These are phyloP conservation scores for Flaveria bidentis DNA, from an alignment of 129 eudicot species.

Conservation along the genomic window DNA sequence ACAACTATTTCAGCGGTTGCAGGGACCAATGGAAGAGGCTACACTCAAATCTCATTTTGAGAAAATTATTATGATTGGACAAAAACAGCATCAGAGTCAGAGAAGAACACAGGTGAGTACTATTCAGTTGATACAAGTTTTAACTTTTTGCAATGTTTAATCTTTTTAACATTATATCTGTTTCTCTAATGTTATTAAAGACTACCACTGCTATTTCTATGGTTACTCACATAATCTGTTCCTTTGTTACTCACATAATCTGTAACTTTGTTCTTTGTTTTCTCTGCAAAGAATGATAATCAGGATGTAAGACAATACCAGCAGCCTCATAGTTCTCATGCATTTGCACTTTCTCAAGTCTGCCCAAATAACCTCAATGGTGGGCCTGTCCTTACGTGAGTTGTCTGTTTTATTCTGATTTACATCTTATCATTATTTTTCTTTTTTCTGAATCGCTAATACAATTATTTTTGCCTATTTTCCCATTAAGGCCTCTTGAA, in stretches of 20 bases:
- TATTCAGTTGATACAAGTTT: not conserved
- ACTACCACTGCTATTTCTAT: not conserved
- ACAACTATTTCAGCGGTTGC: slow-evolving; percentile 86
- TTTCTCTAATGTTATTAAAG: not conserved
- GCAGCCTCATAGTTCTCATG: slow-evolving; percentile 78
- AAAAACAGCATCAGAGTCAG: slow-evolving; percentile 55
- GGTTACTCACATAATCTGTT: slow-evolving; percentile 13
- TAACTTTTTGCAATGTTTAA: not conserved
- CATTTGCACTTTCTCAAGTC: slow-evolving; percentile 83
- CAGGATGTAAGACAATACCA: slow-evolving; percentile 75
- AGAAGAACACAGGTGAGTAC: slow-evolving; percentile 61
- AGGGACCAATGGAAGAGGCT: slow-evolving; percentile 95
- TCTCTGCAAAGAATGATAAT: slow-evolving; percentile 50
- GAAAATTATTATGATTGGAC: slow-evolving; percentile 64
- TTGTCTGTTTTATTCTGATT: slow-evolving; percentile 13
- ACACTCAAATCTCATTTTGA: slow-evolving; percentile 84
- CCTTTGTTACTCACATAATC: slow-evolving; percentile 8
- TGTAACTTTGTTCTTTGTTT: slow-evolving; percentile 1
- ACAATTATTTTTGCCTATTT: slow-evolving; percentile 4
- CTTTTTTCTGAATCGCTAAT: not conserved
- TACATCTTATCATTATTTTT: not conserved
- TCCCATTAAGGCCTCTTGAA: slow-evolving; percentile 75
- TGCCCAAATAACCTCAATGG: slow-evolving; percentile 83
- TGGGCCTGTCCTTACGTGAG: slow-evolving; percentile 84
- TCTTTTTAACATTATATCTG: not conserved